Evolutionary conservation across 2,329 filamentous ascomycete genomes (phyloP).

Genomic region (Aspergillus ochraceus): DNA sequence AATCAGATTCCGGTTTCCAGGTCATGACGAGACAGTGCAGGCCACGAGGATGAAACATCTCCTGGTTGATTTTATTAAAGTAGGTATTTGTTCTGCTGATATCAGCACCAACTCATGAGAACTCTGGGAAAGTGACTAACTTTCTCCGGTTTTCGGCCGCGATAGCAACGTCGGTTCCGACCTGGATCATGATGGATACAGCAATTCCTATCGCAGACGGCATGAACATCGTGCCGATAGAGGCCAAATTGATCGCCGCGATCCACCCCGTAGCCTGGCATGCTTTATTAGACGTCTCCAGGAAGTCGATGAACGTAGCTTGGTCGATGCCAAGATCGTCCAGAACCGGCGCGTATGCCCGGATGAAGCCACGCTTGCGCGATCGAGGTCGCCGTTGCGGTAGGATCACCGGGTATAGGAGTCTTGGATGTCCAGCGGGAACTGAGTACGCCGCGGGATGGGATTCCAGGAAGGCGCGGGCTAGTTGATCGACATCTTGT

Average conservation of each 20-base stretch:
- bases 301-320: slow-evolving; percentile 38
- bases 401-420: slow-evolving; percentile 40
- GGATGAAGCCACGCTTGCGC: slow-evolving; percentile 40
- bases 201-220: slow-evolving; percentile 45
- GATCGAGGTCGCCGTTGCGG: slow-evolving; percentile 40
- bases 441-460: slow-evolving; percentile 13
- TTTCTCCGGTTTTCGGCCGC: slow-evolving; percentile 37
- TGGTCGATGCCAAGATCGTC: slow-evolving; percentile 36
- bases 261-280: slow-evolving; percentile 41
- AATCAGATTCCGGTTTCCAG: slow-evolving; percentile 46
- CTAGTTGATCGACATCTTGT: slow-evolving; percentile 10
- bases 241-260: slow-evolving; percentile 45
- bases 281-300: slow-evolving; percentile 39
- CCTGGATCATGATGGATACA: slow-evolving; percentile 46
- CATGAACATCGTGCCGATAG: slow-evolving; percentile 39
- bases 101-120: slow-evolving; percentile 18
- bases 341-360: slow-evolving; percentile 41
- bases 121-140: slow-evolving; percentile 13
- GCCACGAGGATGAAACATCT: slow-evolving; percentile 58
- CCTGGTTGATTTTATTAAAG: slow-evolving; percentile 56
- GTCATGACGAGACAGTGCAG: slow-evolving; percentile 58
- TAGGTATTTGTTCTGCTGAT: slow-evolving; percentile 48
- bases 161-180: slow-evolving; percentile 44
- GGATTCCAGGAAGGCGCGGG: slow-evolving; percentile 17
- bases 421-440: neutral